These are phyloP conservation scores for Coemansia sp. DNA, from an alignment of 192 early-diverging fungal genomes.

Conservation along the genomic window DNA sequence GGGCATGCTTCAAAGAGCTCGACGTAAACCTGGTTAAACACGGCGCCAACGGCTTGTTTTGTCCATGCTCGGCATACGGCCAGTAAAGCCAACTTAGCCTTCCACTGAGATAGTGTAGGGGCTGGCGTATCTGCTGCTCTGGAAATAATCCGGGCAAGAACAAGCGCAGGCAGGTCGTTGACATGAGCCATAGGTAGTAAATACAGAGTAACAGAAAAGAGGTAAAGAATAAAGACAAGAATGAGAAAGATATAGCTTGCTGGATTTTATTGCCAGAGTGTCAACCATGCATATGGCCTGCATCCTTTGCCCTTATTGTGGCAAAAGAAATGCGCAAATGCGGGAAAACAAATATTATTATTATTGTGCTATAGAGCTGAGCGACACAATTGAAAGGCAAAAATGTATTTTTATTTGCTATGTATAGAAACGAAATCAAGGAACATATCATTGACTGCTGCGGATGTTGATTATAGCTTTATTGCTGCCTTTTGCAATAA, in stretches of 20 bases:
- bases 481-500: no score
- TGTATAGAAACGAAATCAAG: no score
- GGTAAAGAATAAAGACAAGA: neutral
- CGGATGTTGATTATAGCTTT: no score
- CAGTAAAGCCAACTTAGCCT: neutral
- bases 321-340: neutral
- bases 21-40: neutral
- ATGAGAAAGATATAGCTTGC: neutral
- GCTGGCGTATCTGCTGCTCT: neutral
- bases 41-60: neutral
- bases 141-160: neutral
- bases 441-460: no score
- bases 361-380: neutral
- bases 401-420: no score
- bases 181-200: neutral
- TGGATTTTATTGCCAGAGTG: neutral
- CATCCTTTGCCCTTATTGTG: neutral
- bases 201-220: neutral
- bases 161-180: neutral
- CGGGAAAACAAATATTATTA: neutral
- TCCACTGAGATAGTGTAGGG: neutral
- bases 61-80: neutral
- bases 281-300: neutral
- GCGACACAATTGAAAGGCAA: no score
- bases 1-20: neutral